Conservation (phyloP, 2,329 filamentous ascomycete genomes). For the Pseudonectria foliicola region DNA sequence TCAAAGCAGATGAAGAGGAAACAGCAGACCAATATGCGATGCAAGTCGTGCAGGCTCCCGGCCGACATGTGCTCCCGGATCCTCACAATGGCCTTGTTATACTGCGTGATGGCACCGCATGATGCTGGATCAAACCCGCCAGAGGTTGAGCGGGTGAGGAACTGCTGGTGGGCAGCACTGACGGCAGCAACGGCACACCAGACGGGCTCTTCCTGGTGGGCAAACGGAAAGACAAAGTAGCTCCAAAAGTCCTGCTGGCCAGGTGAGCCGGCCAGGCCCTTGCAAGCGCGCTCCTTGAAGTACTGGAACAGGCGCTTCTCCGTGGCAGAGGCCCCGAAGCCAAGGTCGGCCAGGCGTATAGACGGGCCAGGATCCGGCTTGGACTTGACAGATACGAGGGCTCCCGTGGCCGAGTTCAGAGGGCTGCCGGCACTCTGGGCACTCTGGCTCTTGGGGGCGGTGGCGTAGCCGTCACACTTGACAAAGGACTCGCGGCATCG, state of each 20-base stretch:
- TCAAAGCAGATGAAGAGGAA: conserved; percentile 18
- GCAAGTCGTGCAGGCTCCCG: conserved; percentile 6
- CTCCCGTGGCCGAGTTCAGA: no score
- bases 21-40: conserved; percentile 15
- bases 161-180: conserved; percentile 12
- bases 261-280: conserved; percentile 8
- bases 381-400: no score
- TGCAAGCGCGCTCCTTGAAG: conserved; percentile 13
- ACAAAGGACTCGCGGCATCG: conserved; percentile 11
- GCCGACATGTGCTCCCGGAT: conserved; percentile 13
- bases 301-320: conserved; percentile 13
- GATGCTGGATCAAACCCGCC: no score
- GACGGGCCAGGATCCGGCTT: no score
- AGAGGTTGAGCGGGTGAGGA: conserved; percentile 3
- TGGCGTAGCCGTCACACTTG: conserved; percentile 16
- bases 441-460: conserved; percentile 1
- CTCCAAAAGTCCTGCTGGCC: conserved; percentile 10
- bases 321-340: no score
- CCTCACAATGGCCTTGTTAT: conserved; percentile 14
- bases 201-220: conserved; percentile 10
- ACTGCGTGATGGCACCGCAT: conserved; percentile 13
- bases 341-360: no score
- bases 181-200: conserved; percentile 10
- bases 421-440: background rate
- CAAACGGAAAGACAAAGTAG: conserved; percentile 8